Conservation (phyloP, 768 basidiomycete species). For the Mycena olivaceomarginata region DNA sequence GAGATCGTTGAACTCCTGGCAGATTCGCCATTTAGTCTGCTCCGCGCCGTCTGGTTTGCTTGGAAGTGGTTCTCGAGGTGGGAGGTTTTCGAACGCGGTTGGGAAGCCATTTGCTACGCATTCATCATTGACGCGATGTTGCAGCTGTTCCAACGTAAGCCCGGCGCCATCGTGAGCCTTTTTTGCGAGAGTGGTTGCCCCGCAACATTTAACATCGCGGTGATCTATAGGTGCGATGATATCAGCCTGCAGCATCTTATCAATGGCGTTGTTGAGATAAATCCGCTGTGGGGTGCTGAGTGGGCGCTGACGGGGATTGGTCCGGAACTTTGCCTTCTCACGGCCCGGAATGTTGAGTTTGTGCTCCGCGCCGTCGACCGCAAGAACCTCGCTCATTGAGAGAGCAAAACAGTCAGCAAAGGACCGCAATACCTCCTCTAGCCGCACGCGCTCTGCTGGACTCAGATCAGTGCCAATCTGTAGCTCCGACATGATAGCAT, state of each 20-base stretch:
- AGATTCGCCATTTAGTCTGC: constrained; percentile 4
- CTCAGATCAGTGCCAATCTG: constrained; percentile 46
- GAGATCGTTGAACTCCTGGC: constrained; percentile 2
- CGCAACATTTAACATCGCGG: constrained; percentile 38
- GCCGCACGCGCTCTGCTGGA: constrained; percentile 14
- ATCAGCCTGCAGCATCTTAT: constrained; percentile 48
- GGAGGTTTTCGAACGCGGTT: background rate
- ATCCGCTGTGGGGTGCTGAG: constrained; percentile 46
- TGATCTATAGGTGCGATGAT: constrained; percentile 19
- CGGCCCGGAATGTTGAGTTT: constrained; percentile 41
- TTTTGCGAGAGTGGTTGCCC: constrained; percentile 35
- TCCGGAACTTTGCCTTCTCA: constrained; percentile 33
- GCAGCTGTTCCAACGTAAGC: constrained; percentile 31
- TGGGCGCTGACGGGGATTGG: constrained; percentile 43
- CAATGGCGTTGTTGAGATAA: constrained; percentile 43
- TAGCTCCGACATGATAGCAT: constrained; percentile 39
- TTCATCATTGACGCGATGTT: constrained; percentile 32
- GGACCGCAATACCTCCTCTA: constrained; percentile 49
- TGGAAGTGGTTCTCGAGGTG: background rate
- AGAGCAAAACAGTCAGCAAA: constrained; percentile 63
- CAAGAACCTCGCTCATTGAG: constrained; percentile 53
- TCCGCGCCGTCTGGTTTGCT: background rate
- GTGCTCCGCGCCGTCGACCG: constrained; percentile 45
- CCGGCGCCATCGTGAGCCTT: constrained; percentile 34
- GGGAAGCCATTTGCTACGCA: constrained; percentile 22